Conservation (phyloP, 116 monocot species). For the Thalassia testudinum region DNA sequence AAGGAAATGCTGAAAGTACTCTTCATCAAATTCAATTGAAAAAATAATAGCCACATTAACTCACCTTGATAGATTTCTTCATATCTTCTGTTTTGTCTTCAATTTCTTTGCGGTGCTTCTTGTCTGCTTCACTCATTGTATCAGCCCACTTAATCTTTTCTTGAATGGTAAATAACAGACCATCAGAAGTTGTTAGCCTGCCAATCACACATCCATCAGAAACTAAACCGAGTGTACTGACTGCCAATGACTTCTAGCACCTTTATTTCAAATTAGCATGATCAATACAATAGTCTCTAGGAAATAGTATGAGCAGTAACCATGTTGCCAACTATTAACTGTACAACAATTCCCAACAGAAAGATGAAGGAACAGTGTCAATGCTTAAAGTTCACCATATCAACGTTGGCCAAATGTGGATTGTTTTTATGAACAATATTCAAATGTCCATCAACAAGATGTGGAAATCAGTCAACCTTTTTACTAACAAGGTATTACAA, state of each 20-base stretch:
- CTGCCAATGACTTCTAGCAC: no score
- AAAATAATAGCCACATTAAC: conserved; percentile 5
- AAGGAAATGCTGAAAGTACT: neutral
- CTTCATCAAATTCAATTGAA: neutral
- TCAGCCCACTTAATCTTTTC: conserved; percentile 99
- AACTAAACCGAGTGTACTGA: neutral
- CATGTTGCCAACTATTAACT: neutral
- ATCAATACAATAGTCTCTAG: no score
- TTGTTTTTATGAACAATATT: no score
- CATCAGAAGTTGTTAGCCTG: conserved; percentile 83
- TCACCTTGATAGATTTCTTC: conserved; percentile 81
- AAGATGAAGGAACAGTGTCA: no score
- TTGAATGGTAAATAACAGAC: conserved; percentile 65
- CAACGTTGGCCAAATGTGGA: no score
- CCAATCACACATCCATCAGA: neutral
- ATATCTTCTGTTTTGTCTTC: conserved; percentile 83
- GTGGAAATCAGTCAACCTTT: no score
- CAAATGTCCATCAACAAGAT: no score
- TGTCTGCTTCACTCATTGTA: conserved; percentile 61
- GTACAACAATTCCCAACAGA: no score
- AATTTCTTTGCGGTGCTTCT: conserved; percentile 76
- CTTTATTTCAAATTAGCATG: no score
- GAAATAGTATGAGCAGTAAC: neutral
- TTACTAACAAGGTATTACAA: no score
- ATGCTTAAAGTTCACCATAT: no score